Evolutionary conservation across 2,329 filamentous ascomycete genomes (phyloP).

Genomic region (Alternaria solani): DNA sequence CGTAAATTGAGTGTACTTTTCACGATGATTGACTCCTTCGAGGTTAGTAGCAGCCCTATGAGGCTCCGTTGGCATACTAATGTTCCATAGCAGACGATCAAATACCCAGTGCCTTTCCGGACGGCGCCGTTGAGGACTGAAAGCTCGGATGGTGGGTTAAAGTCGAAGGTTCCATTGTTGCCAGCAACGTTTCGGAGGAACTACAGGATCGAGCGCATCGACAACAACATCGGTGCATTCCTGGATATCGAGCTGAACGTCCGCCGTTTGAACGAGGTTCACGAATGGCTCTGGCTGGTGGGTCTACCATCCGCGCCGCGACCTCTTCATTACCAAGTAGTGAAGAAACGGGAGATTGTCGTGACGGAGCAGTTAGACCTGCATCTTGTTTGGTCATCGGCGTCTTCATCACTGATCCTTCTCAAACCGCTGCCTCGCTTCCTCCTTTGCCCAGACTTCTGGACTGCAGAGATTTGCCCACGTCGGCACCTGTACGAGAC

Average conservation of each 20-base stretch:
- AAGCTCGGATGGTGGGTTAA: not conserved
- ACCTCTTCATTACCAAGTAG: constrained; percentile 29
- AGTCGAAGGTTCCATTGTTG: constrained; percentile 12
- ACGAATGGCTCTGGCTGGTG: constrained; percentile 31
- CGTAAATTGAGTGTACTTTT: not conserved
- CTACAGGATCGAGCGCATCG: constrained; percentile 24
- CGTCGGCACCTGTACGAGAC: constrained; percentile 22
- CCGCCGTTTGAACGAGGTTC: constrained; percentile 25
- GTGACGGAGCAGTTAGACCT: constrained; percentile 33
- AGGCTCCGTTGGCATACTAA: not conserved
- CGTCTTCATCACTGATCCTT: constrained; percentile 19
- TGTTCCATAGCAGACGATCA: constrained; percentile 4
- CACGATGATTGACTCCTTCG: constrained; percentile 10
- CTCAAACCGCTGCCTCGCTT: constrained; percentile 34
- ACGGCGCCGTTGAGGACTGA: constrained; percentile 7
- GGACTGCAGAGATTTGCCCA: constrained; percentile 27
- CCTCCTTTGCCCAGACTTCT: constrained; percentile 29
- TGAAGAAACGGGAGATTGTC: constrained; percentile 33
- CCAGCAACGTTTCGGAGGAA: constrained; percentile 31
- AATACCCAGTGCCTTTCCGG: constrained; percentile 24
- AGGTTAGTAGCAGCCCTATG: constrained; percentile 4
- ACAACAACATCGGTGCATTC: constrained; percentile 22
- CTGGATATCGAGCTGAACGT: constrained; percentile 28
- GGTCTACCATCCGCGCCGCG: constrained; percentile 29
- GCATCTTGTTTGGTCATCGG: constrained; percentile 31